A percentile compares a stretch with the other conserved stretches of the same genome.
These are phyloP conservation scores for Ceratocystis albifundus DNA, from an alignment of 2,329 filamentous ascomycete genomes.

Conservation along the genomic window DNA sequence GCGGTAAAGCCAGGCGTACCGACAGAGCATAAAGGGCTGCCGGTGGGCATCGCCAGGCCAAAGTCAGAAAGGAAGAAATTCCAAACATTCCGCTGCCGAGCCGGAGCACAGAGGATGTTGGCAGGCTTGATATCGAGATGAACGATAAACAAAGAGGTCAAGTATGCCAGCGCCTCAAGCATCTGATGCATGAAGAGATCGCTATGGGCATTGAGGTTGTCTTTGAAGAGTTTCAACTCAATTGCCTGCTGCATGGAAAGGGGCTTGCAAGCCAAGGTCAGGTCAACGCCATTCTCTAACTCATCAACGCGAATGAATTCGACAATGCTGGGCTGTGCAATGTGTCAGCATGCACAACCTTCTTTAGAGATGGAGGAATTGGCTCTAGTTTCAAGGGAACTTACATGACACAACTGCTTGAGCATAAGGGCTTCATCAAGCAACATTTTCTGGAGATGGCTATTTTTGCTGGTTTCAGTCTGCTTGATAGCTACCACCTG, in stretches of 20 bases:
- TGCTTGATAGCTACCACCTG: constrained; percentile 10
- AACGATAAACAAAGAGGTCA: not conserved
- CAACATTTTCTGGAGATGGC: not conserved
- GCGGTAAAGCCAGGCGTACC: constrained; percentile 1
- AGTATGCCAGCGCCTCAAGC: constrained; percentile 13
- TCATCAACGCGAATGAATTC: constrained; percentile 12
- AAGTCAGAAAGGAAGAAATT: constrained; percentile 20
- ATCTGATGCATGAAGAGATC: constrained; percentile 18
- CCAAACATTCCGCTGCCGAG: not conserved
- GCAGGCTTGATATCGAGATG: constrained; percentile 20
- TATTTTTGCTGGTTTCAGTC: not conserved
- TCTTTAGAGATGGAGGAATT: not conserved
- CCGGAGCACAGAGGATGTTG: constrained; percentile 18
- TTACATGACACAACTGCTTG: constrained; percentile 10
- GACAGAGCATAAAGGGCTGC: not conserved
- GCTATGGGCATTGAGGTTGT: not conserved
- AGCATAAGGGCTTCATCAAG: constrained; percentile 5
- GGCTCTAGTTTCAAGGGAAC: not conserved
- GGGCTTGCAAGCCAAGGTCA: constrained; percentile 12
- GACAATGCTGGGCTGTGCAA: constrained; percentile 6
- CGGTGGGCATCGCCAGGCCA: not conserved
- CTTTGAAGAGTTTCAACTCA: not conserved
- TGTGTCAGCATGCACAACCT: not conserved
- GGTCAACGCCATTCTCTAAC: not conserved
- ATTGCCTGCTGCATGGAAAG: not conserved